Conservation (phyloP, 2,329 filamentous ascomycete species). For the Diaporthe australafricana region DNA sequence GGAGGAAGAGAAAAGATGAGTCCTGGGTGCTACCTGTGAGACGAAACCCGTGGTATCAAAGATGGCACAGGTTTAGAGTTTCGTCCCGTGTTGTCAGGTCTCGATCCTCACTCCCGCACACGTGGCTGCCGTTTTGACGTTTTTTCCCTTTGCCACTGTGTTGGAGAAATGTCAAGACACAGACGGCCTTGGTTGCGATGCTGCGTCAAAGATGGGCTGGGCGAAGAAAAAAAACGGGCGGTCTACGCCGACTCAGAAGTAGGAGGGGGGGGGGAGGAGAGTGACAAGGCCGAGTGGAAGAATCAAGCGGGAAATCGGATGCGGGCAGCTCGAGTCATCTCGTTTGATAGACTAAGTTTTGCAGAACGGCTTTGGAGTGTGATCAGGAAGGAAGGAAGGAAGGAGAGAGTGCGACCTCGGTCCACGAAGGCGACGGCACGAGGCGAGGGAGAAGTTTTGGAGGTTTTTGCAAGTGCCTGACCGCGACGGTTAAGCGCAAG, state of each 20-base stretch:
- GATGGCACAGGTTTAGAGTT: conserved; percentile 10
- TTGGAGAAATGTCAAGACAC: not conserved
- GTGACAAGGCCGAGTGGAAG: not conserved
- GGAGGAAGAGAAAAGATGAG: not conserved
- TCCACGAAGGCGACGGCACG: conserved; percentile 4
- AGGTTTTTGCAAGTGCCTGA: not conserved
- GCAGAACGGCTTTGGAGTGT: not conserved
- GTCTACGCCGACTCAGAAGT: conserved; percentile 11
- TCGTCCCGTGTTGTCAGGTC: conserved; percentile 21
- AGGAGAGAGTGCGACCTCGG: conserved; percentile 5
- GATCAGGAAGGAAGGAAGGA: not conserved
- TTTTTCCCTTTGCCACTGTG: not conserved
- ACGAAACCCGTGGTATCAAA: conserved; percentile 11
- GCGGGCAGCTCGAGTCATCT: conserved; percentile 21
- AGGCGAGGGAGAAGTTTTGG: not conserved
- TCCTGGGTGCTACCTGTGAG: conserved; percentile 8
- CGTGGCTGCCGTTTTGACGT: conserved; percentile 1
- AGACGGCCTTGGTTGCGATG: not conserved
- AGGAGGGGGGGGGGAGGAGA: not conserved
- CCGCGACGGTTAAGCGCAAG: not conserved
- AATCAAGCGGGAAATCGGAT: not conserved
- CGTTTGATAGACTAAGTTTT: conserved; percentile 10
- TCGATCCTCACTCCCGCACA: conserved; percentile 1
- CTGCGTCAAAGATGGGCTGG: not conserved
- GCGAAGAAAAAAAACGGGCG: not conserved